phyloP scores from a whole-genome alignment of 768 basidiomycete species.

The Amanita inopinata region DNA sequence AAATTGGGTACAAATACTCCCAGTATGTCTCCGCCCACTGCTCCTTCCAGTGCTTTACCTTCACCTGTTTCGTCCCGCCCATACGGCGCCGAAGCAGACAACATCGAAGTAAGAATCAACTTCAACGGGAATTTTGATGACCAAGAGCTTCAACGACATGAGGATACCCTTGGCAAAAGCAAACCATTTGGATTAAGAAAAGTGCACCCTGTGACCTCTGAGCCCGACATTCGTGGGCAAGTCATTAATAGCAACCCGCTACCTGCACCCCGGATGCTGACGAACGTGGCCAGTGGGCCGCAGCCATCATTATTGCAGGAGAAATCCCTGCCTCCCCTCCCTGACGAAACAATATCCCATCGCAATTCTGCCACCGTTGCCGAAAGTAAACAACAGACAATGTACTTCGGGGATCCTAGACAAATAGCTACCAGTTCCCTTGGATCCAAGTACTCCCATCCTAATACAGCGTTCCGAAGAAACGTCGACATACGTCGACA shows the following conservation, averaged over 20 bases:
- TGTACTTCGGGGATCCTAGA: constrained; percentile 52
- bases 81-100: constrained; percentile 47
- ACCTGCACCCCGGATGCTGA: constrained; percentile 15
- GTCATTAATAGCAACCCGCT: constrained; percentile 16
- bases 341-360: constrained; percentile 33
- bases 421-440: constrained; percentile 35
- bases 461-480: constrained; percentile 58
- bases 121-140: constrained; percentile 34
- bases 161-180: constrained; percentile 24
- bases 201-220: constrained; percentile 48
- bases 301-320: constrained; percentile 36
- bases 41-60: constrained; percentile 64
- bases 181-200: constrained; percentile 23
- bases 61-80: constrained; percentile 69
- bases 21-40: constrained; percentile 66
- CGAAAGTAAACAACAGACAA: constrained; percentile 45
- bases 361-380: constrained; percentile 24
- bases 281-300: constrained; percentile 13
- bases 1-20: constrained; percentile 44
- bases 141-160: constrained; percentile 23
- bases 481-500: constrained; percentile 51
- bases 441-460: constrained; percentile 45
- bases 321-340: constrained; percentile 74
- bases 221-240: constrained; percentile 48
- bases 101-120: constrained; percentile 31